Conservation (phyloP, 176 grass and related monocot species). For the Oryza meridionalis region DNA sequence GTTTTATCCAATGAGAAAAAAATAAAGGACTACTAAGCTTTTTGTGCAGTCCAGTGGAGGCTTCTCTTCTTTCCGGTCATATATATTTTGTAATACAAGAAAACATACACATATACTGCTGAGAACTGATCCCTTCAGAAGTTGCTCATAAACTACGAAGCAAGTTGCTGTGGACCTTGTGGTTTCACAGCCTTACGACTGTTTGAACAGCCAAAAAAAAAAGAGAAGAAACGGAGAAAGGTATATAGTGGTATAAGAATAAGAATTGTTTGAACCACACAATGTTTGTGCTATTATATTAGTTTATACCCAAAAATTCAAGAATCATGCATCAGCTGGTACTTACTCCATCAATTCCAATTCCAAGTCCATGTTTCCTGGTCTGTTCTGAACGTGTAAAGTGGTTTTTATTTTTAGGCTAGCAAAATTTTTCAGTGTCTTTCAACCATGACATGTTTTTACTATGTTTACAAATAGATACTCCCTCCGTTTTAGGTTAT, state of each 20-base stretch:
- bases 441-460: no score
- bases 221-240: background rate
- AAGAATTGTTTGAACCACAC: no score
- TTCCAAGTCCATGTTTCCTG: no score
- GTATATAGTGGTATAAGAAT: background rate
- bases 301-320: no score
- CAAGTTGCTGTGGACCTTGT: background rate
- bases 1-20: constrained; percentile 22
- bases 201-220: background rate
- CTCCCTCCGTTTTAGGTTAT: no score
- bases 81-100: background rate
- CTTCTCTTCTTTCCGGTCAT: background rate
- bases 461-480: no score
- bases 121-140: background rate
- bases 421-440: no score
- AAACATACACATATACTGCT: background rate
- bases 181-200: background rate
- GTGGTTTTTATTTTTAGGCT: no score
- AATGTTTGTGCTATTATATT: no score
- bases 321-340: no score
- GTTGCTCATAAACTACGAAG: background rate
- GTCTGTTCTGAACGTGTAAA: no score
- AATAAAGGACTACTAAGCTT: background rate
- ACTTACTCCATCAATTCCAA: no score
- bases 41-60: background rate